phyloP scores from a whole-genome alignment of 495 filamentous ascomycete genomes.

The Viridothelium virens region DNA sequence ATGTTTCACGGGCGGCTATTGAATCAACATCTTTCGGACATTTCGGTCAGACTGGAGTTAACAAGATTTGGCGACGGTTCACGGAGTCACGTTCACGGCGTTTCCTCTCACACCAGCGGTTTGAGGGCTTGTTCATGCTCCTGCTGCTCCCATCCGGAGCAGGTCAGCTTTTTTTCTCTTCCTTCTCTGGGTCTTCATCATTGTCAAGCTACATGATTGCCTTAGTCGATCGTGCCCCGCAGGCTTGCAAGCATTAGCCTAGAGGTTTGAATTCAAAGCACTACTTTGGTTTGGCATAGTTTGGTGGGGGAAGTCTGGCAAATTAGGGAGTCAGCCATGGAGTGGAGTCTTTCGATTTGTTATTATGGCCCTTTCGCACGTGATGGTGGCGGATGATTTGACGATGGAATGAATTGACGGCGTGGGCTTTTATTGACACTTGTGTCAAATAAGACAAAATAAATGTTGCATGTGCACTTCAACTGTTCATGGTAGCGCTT shows the following conservation, averaged over 20 bases:
- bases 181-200: neutral
- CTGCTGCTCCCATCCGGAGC: neutral
- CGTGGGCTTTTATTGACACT: neutral
- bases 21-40: conserved; percentile 7
- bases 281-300: neutral
- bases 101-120: neutral
- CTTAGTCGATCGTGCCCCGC: too few relatives aligned
- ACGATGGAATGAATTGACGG: conserved; percentile 11
- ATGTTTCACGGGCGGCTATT: conserved; percentile 5
- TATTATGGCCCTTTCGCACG: neutral
- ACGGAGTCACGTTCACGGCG: neutral
- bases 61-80: conserved; percentile 3
- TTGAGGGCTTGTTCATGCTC: neutral
- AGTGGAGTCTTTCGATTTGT: neutral
- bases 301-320: neutral
- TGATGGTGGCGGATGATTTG: conserved; percentile 5
- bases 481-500: neutral
- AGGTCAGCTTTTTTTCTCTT: neutral
- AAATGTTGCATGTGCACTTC: conserved; percentile 6
- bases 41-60: conserved; percentile 2
- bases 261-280: neutral
- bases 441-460: neutral
- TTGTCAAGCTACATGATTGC: neutral
- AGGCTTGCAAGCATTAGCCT: neutral
- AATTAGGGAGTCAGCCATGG: neutral